Evolutionary conservation across 225 moss, liverwort and hornwort genomes (phyloP), one percentile per base, ranked within the genome.

Genomic region (Pseudisothecium myosuroides): DNA sequence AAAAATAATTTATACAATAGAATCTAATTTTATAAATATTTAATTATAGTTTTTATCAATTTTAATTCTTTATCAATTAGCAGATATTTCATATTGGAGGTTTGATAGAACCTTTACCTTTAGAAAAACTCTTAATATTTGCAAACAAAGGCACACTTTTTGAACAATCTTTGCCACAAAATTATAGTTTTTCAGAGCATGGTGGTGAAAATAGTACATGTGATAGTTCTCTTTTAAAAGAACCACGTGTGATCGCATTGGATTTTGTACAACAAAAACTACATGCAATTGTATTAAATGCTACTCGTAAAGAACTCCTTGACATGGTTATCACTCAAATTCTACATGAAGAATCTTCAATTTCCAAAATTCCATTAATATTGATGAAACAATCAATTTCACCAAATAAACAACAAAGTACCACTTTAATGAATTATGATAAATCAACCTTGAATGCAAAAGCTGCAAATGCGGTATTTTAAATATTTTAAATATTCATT

Each of bases 131-230:
- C 29, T 87, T 94, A 28, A 87, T 94, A 41, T 83, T 78, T 80
- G 94, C 90, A 29, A 54, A 92, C 11, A 89, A 91, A 79, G 92
- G 92, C 7, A 87, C 54, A 73, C 80, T 94, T 61, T 92, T 90
- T 91, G 92, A 94, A 64, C 90, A 91, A 12, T 58, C 58, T 45
- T n/a, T 81, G 28, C 81, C 68, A 59, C 87, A 92, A 20, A 89
- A 90, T 90, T 87, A 83, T 63, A 93, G 85, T 72, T 91, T 91
- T 71, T 94, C 90, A 50, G 93, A 94, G 54, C 92, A 94, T 64
- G 94, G 89, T 20, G 92, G 91, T 83, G 94, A 94, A 84, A 93
- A 94, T 50, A 94, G 94, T 54, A 87, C 86, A 20, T 93, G 94
- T 69, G 92, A 93, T 59, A 93, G 94, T 87, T 92, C 89, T 27